Conservation (phyloP, 306 rosid species). For the Hylodesmum podocarpum region DNA sequence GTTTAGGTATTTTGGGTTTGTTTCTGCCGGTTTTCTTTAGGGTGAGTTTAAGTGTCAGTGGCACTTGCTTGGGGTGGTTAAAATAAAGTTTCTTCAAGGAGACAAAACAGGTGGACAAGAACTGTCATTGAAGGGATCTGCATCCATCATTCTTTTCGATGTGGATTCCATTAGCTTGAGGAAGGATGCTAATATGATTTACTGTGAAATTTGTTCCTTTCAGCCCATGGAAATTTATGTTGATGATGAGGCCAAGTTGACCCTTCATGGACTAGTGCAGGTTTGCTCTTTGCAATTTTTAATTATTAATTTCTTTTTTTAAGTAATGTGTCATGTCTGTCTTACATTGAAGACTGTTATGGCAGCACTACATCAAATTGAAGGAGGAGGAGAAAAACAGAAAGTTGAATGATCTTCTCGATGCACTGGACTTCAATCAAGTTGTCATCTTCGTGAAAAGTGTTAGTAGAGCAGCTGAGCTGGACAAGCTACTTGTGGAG, state of each 20-base stretch:
- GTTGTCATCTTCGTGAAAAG: slow-evolving; percentile 97
- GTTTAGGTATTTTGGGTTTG: slow-evolving; percentile 19
- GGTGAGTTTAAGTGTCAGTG: slow-evolving; percentile 43
- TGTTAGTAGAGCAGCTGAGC: slow-evolving; percentile 96
- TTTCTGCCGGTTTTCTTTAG: slow-evolving; percentile 44
- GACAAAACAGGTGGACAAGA: slow-evolving; percentile 67
- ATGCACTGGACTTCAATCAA: slow-evolving; percentile 96
- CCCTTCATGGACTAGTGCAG: slow-evolving; percentile 99
- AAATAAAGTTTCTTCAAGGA: slow-evolving; percentile 60
- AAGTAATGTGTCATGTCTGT: slow-evolving; percentile 5
- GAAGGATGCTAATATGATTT: slow-evolving; percentile 88
- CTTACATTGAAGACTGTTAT: slow-evolving; percentile 32
- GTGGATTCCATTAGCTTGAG: slow-evolving; percentile 89
- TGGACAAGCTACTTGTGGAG: slow-evolving; percentile 93
- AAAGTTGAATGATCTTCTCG: slow-evolving; percentile 96
- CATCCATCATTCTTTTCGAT: slow-evolving; percentile 83
- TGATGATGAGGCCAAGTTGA: slow-evolving; percentile 97
- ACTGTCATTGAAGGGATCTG: slow-evolving; percentile 73
- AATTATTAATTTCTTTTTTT: background rate
- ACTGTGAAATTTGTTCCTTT: slow-evolving; percentile 91
- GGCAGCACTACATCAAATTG: slow-evolving; percentile 98
- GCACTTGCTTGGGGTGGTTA: slow-evolving; percentile 52
- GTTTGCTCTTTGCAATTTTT: slow-evolving; percentile 29
- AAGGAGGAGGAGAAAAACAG: slow-evolving; percentile 95
- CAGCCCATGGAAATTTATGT: slow-evolving; percentile 99